A percentile compares a stretch with the other conserved stretches of the same genome.
Conservation (phyloP, 495 filamentous ascomycete species). For the Glarea lozoyensis region DNA sequence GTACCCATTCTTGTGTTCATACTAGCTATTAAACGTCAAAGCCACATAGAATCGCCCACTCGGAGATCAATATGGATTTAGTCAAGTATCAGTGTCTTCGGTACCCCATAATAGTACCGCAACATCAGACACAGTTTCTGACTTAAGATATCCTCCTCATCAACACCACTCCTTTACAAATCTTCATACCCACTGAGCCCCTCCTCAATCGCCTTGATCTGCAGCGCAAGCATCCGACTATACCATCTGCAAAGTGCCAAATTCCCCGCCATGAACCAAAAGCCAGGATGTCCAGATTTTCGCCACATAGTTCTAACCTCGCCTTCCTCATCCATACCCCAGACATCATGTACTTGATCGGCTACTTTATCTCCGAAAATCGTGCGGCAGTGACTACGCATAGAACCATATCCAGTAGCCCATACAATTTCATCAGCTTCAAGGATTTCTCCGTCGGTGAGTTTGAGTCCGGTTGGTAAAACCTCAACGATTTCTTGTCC, state of each 20-base stretch:
- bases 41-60: no score
- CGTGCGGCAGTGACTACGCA: slow-evolving; percentile 49
- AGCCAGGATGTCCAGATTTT: slow-evolving; percentile 58
- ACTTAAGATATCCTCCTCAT: no score
- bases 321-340: slow-evolving; percentile 72
- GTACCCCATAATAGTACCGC: no score
- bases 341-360: slow-evolving; percentile 57
- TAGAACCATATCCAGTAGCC: slow-evolving; percentile 79
- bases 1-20: no score
- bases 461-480: slow-evolving; percentile 41
- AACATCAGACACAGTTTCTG: no score
- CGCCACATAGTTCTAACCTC: slow-evolving; percentile 66
- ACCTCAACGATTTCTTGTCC: slow-evolving; percentile 56
- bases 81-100: no score
- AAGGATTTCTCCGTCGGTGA: slow-evolving; percentile 58
- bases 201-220: slow-evolving; percentile 61
- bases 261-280: slow-evolving; percentile 84
- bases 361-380: slow-evolving; percentile 68
- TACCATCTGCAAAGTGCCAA: slow-evolving; percentile 65
- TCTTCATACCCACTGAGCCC: slow-evolving; percentile 32
- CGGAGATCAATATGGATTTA: no score
- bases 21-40: no score
- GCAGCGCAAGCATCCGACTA: slow-evolving; percentile 62
- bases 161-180: slow-evolving; percentile 6
- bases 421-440: slow-evolving; percentile 76